Percentiles rank a stretch among this genome's conserved stretches.
Conservation (phyloP, 768 basidiomycete genomes). For the Suillus occidentalis region DNA sequence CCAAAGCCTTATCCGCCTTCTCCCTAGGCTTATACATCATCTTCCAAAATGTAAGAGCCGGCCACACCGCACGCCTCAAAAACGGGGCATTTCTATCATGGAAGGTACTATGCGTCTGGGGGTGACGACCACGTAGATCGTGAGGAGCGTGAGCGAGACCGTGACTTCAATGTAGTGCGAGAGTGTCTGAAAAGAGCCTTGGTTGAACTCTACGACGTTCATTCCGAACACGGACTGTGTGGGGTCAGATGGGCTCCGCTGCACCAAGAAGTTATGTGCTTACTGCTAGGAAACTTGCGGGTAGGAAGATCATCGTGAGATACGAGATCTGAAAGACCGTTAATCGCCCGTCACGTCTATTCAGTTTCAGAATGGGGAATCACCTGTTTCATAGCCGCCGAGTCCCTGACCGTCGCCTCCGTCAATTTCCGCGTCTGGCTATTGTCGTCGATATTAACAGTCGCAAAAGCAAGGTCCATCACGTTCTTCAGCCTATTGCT, state of each 20-base stretch:
- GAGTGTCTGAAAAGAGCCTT: slow-evolving; percentile 31
- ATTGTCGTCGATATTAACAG: slow-evolving; percentile 58
- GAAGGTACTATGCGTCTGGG: slow-evolving; percentile 36
- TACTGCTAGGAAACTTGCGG: slow-evolving; percentile 46
- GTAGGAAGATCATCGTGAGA: slow-evolving; percentile 62
- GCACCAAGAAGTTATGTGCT: background rate
- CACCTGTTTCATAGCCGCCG: slow-evolving; percentile 40
- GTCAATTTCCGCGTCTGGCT: slow-evolving; percentile 52
- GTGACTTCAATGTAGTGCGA: slow-evolving; percentile 41
- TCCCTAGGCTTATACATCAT: background rate
- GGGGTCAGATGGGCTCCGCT: background rate
- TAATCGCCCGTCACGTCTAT: slow-evolving; percentile 14
- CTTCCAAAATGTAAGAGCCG: slow-evolving; percentile 10
- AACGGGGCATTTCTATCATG: slow-evolving; percentile 16
- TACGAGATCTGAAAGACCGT: slow-evolving; percentile 37
- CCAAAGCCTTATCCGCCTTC: background rate
- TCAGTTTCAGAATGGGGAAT: slow-evolving; percentile 16
- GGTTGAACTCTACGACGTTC: slow-evolving; percentile 49
- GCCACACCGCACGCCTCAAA: slow-evolving; percentile 26
- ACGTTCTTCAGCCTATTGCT: slow-evolving; percentile 32
- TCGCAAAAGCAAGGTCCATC: slow-evolving; percentile 48
- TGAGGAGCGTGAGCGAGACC: slow-evolving; percentile 46
- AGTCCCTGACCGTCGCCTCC: slow-evolving; percentile 41
- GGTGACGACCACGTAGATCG: slow-evolving; percentile 56
- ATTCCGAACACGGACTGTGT: slow-evolving; percentile 53